Base-by-base conservation (phyloP, 441 rosid genomes). In the Erysimum cheiri region DNA sequence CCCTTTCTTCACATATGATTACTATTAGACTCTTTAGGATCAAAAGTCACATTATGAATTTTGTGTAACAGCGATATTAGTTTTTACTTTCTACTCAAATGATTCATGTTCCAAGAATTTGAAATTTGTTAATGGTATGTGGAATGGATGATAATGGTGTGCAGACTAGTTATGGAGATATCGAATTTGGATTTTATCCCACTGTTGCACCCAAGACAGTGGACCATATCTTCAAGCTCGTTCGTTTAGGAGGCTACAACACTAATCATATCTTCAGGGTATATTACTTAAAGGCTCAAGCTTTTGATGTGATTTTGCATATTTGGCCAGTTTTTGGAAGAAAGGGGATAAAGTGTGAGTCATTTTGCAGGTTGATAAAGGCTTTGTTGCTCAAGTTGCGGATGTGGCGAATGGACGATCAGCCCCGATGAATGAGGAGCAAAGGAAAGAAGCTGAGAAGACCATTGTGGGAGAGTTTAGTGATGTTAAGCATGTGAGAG, bases 301-400 rank as follows among this genome's bases (percentile, higher is more conserved):
- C 72, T 73, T 73, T 73, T 40, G 61, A 19, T 69, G 12, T 46
- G 48, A 19, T 60, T 61, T 47, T 49, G 13, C 31, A 40, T 43
- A 22, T n/a, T 69, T 55, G 40, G 62, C 2, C 24, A 17, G 49
- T 24, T 58, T 47, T 48, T 47, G 52, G 40, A 44, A 19, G 14
- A 32, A 32, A 31, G 19, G 49, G n/a, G 55, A 2, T 43, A n/a
- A n/a, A n/a, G n/a, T n/a, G n/a, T n/a, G n/a, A 31, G 37, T 61
- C 3, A 0, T 68, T 46, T 66, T 78, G 72, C 70, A 94, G 98
- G 92, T 94, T 64, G 97, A 94, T 79, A 90, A 80, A 75, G 96
- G 99, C 2, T 87, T 94, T 81, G 97, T 90, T 64, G 93, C 96
- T 64, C 98, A 91, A 91, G 97, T 94, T 59, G 98, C 96, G 17